Evolutionary conservation across 768 basidiomycete genomes (phyloP), one percentile per base, ranked within the genome.

Genomic region (Lactarius akahatsu): DNA sequence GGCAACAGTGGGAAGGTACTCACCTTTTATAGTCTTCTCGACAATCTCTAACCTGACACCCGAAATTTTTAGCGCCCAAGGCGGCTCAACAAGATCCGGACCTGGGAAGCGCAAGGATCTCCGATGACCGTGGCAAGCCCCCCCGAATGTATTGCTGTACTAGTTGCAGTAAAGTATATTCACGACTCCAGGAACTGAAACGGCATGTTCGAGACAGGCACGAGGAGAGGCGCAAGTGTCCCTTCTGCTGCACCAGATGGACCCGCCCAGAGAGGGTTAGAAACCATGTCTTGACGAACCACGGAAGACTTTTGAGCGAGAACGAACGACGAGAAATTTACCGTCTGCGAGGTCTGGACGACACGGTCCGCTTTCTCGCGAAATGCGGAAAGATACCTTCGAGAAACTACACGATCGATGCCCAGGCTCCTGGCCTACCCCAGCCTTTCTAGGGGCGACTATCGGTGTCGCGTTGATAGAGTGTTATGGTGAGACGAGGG

Each of bases 151-250:
- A 43, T 30, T 13, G 8, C 59, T 45, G 32, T 11, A 30, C 11
- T 10, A 6, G 36, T 30, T 65, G 64, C 34, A 15, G 18, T 2
- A 61, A 23, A 34, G 20, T 10, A 1, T 65, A 61, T 32, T 2
- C 34, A 40, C 30, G 64, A 30, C 23, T 5, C 9, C 64, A 65
- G 10, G 64, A 65, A 30, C 34, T 61, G 5, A 43, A 2, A 26
- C 43, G 59, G 9, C 64, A 65, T 23, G 11, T 4, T 2, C 56
- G 32, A 13, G 64, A 65, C 26, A 57, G 30, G 6, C 64, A 65
- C n/a, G 8, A 13, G 2, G 20, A 15, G 15, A 34, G 4, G 26
- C 54, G 20, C 26, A 23, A 57, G 54, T 65, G 64, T 30, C 32
- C 55, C 30, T 57, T 65, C 43, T 65, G 64, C 6, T 4, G 36